These are phyloP conservation scores for Boletus edulis DNA, from an alignment of 768 basidiomycete genomes.

Conservation along the genomic window DNA sequence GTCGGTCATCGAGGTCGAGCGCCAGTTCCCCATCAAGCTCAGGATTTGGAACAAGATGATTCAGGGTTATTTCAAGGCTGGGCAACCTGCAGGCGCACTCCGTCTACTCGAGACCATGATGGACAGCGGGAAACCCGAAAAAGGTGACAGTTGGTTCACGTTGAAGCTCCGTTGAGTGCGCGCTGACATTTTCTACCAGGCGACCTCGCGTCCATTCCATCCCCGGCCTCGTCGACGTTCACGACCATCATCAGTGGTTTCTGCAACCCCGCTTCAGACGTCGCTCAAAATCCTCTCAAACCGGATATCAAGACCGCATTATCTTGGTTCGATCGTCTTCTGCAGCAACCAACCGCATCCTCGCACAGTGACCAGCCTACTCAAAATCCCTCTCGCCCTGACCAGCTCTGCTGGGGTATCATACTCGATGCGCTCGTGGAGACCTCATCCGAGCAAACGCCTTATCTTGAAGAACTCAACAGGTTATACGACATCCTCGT, in stretches of 20 bases:
- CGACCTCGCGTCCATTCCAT: constrained; percentile 43
- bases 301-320: constrained; percentile 61
- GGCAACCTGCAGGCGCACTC: constrained; percentile 60
- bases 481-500: constrained; percentile 45
- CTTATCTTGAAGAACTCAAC: constrained; percentile 55
- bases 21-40: constrained; percentile 36
- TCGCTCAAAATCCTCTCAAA: not conserved
- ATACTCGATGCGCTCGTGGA: constrained; percentile 58
- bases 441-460: constrained; percentile 24
- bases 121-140: constrained; percentile 33
- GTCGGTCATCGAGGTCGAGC: constrained; percentile 20
- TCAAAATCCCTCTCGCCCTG: constrained; percentile 48
- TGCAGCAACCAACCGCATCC: constrained; percentile 39
- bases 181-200: constrained; percentile 8
- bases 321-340: constrained; percentile 68
- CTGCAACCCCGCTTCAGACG: constrained; percentile 39
- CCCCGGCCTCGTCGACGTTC: constrained; percentile 62
- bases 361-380: constrained; percentile 42
- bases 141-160: constrained; percentile 3
- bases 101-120: constrained; percentile 72
- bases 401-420: constrained; percentile 50
- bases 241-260: constrained; percentile 65
- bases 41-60: constrained; percentile 76
- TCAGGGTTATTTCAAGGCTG: constrained; percentile 63
- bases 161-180: not conserved